Base-by-base conservation (phyloP, 2,329 filamentous ascomycete genomes). In the Pseudogymnoascus sp. region DNA sequence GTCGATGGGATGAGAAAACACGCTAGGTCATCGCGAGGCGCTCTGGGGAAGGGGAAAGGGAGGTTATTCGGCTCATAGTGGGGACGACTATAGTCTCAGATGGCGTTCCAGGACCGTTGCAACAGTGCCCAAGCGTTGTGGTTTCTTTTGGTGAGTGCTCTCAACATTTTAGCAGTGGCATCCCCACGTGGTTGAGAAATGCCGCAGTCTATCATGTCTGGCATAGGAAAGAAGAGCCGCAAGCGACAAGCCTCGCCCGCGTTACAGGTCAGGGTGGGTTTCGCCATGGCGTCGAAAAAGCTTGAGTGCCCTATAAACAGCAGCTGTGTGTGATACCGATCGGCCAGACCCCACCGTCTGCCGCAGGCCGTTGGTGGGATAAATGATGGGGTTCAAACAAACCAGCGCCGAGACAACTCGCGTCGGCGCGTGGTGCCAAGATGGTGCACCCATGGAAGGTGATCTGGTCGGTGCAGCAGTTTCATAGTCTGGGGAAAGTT, bases 1-100 rank as follows among this genome's bases (percentile, higher is more conserved):
- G 25, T 30, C 50, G 43, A 57, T 64, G 64, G 66, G 63, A 65
- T 64, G 64, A 22, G 20, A 33, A 47, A 33, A 43, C n/a, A 3
- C 39, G 30, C 30, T 60, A 60, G 12, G 25, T 11, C 58, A 11
- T 47, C 38, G 11, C 38, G 15, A 33, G 22, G 38, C 36, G 18
- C 30, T 47, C 37, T 47, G 14, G 14, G 37, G 22, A 35, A 39
- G 28, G 38, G 9, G 14, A 15, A 60, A 47, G 38, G 30, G 58
- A 41, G 58, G 33, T 25, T 22, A 9, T 47, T 60, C 18, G 15
- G 37, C 11, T 3, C 15, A 41, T 60, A 14, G 47, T 50, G 59
- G 47, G 20, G 37, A 15, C 30, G 30, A 18, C 15, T 25, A 60
- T 60, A 22, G 59, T 36, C 59, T 22, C 38, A 33, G 37, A 47